Conservation (phyloP, 108 stramenopile genomes). For the Cyclotella cryptica region DNA sequence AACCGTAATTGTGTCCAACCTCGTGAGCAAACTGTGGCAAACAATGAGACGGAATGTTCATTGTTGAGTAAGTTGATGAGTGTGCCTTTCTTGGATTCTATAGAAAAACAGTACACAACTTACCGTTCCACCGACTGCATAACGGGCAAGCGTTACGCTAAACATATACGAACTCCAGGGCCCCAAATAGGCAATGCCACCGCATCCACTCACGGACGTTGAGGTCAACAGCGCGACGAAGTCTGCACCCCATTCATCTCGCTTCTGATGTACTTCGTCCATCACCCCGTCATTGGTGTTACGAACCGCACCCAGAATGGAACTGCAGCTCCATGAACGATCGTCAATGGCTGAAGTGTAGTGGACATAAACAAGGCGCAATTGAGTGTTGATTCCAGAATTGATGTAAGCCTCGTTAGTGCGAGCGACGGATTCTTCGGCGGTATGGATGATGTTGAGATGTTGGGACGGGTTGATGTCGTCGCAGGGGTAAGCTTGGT, state of each 20-base stretch:
- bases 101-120: neutral
- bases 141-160: neutral
- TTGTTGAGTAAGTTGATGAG: neutral
- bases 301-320: conserved; percentile 4
- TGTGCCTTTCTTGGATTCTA: too few relatives aligned
- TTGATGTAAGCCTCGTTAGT: conserved; percentile 38
- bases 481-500: conserved; percentile 17
- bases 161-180: conserved; percentile 8
- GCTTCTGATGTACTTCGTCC: conserved; percentile 42
- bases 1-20: conserved; percentile 36
- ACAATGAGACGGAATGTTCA: neutral
- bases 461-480: conserved; percentile 27
- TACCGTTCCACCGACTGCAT: conserved; percentile 8
- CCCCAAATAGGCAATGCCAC: conserved; percentile 41
- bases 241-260: conserved; percentile 48
- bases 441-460: conserved; percentile 24
- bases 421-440: conserved; percentile 30
- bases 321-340: neutral
- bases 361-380: conserved; percentile 35
- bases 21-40: conserved; percentile 31
- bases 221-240: conserved; percentile 41
- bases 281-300: conserved; percentile 30
- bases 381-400: conserved; percentile 35
- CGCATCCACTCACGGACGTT: conserved; percentile 12
- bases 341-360: conserved; percentile 21